A percentile compares a stretch with the other conserved stretches of the same genome.
Conservation (phyloP, 305 asterid species). For the Fraxinus paxiana region DNA sequence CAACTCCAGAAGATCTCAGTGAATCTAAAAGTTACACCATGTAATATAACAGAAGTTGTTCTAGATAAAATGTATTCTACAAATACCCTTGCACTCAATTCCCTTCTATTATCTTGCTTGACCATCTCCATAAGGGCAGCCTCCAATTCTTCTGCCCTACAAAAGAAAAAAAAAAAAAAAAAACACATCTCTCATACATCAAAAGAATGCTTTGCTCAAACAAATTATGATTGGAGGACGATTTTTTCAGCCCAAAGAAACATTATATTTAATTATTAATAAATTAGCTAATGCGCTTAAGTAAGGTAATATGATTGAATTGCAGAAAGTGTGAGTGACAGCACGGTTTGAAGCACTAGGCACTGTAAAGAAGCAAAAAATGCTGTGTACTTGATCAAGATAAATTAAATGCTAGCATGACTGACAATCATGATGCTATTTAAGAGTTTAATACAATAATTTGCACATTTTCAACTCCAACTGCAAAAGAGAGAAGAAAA, state of each 20-base stretch:
- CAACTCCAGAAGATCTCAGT: not conserved
- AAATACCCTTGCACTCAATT: conserved; percentile 78
- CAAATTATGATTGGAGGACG: not conserved
- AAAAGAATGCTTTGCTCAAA: not conserved
- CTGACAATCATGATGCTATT: not conserved
- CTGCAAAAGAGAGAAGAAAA: not conserved
- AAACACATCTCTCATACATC: conserved; percentile 1
- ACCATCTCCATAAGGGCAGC: conserved; percentile 91
- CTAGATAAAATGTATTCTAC: not conserved
- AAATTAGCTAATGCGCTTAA: not conserved
- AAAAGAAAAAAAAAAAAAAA: conserved; percentile 12
- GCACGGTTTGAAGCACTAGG: conserved; percentile 1
- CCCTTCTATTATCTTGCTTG: conserved; percentile 74
- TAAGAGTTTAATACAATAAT: not conserved
- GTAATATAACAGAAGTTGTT: conserved; percentile 15
- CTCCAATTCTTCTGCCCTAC: conserved; percentile 91
- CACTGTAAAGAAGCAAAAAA: not conserved
- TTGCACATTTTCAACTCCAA: conserved; percentile 9
- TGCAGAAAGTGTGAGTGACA: conserved; percentile 1
- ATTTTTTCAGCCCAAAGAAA: not conserved
- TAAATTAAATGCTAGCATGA: not conserved
- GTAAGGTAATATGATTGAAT: not conserved
- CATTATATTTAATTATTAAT: not conserved
- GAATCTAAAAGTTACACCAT: conserved; percentile 11
- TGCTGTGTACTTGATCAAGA: not conserved